These are phyloP conservation scores for Primulina eburnea DNA, from an alignment of 257 asterid species.

Conservation along the genomic window DNA sequence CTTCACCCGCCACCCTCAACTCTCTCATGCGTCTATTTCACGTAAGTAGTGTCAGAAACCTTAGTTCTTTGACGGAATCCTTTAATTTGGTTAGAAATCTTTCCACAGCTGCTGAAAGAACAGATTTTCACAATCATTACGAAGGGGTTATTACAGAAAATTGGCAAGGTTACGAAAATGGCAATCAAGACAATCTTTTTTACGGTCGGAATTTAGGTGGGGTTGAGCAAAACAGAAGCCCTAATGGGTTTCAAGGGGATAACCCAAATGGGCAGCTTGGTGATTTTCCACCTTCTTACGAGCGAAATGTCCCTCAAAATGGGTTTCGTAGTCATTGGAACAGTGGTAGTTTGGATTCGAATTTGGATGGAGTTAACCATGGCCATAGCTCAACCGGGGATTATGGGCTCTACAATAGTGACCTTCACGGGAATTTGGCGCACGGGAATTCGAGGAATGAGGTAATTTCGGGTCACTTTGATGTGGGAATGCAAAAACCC, in stretches of 20 bases:
- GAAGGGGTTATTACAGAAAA: constrained; percentile 31
- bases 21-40: constrained; percentile 34
- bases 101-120: constrained; percentile 48
- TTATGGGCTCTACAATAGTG: constrained; percentile 18
- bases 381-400: constrained; percentile 21
- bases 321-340: not conserved
- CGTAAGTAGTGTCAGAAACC: constrained; percentile 41
- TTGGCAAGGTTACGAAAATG: constrained; percentile 11
- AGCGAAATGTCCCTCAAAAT: not conserved
- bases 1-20: constrained; percentile 32
- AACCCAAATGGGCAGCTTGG: constrained; percentile 13
- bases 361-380: constrained; percentile 16
- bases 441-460: constrained; percentile 4
- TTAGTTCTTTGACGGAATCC: constrained; percentile 13
- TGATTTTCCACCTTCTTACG: not conserved
- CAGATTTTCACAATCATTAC: constrained; percentile 29
- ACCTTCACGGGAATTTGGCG: constrained; percentile 15
- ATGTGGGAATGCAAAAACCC: constrained; percentile 11
- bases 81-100: constrained; percentile 32
- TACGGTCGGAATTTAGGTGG: constrained; percentile 24
- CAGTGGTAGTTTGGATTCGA: constrained; percentile 14
- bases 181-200: constrained; percentile 32
- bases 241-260: constrained; percentile 37
- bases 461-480: constrained; percentile 13
- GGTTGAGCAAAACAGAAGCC: constrained; percentile 29